Conservation (phyloP, 1,284 basidiomycete species). For the Sporisorium graminicola region DNA sequence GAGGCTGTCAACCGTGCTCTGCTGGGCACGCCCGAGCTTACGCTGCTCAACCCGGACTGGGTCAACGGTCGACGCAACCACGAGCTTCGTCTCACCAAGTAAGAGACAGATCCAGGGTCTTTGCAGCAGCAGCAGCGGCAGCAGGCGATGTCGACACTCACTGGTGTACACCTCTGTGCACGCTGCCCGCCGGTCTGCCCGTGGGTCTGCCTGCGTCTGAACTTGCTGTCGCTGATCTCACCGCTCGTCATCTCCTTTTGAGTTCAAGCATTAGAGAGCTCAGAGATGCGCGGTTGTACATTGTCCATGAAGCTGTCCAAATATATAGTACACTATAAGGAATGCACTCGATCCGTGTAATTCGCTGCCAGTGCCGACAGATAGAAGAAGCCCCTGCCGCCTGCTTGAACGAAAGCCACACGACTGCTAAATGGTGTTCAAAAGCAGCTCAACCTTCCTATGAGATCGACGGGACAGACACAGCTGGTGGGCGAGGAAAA, state of each 20-base stretch:
- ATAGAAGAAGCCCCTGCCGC: not conserved
- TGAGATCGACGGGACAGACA: not conserved
- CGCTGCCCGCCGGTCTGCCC: not conserved
- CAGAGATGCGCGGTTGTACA: not conserved
- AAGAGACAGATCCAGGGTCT: not conserved
- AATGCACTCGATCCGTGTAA: not conserved
- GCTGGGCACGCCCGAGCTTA: slow-evolving; percentile 72
- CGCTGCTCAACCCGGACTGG: slow-evolving; percentile 72
- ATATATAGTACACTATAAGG: not conserved
- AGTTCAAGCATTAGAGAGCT: not conserved
- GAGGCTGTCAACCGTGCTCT: slow-evolving; percentile 73
- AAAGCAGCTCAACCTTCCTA: not conserved
- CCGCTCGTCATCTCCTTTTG: not conserved
- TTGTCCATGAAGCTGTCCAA: slow-evolving; percentile 2
- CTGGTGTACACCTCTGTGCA: no score
- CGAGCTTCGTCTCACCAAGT: slow-evolving; percentile 69
- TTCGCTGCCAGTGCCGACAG: not conserved
- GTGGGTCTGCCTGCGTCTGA: not conserved
- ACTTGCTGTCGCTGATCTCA: not conserved
- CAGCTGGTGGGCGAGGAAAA: slow-evolving; percentile 1
- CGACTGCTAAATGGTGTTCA: not conserved
- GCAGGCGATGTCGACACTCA: not conserved
- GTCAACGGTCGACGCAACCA: slow-evolving; percentile 72
- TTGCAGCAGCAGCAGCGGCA: no score
- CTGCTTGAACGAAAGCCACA: not conserved